Base-by-base conservation (phyloP, 805 yeast species). In the Torulaspora franciscae region DNA sequence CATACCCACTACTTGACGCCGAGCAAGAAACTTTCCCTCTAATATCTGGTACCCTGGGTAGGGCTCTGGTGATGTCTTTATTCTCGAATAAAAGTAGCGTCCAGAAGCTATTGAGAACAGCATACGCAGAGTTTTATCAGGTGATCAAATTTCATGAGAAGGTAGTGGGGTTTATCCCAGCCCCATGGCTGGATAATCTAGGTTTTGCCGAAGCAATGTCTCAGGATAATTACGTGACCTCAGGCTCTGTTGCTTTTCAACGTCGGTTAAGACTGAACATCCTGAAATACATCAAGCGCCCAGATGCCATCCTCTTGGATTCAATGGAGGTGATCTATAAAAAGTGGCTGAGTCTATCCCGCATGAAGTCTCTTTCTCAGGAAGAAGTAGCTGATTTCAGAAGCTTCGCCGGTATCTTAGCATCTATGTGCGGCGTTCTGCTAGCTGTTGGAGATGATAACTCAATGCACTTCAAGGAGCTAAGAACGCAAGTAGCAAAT, bases 361-460 rank as follows among this genome's bases (percentile, higher is more conserved):
- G 46, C 15, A 51, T 29, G 4, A 52, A 48, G 14, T 56, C 54
- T 24, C 28, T 52, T 14, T 55, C 62, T 40, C 48, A 66, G 54
- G 54, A 73, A 55, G 66, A 77, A 61, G 47, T 64, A 36, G 54
- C 68, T 7, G 74, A 79, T 22, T 79, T 80, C 62, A 70, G 84
- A 54, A 83, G 81, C 56, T 81, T 75, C 57, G 80, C 88, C 2
- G 93, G 91, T 7, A 80, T 82, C 48, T 62, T 86, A 48, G 86
- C 88, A 2, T 77, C 88, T 0, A 67, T 83, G 0, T 76, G 86
- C 40, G 88, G 95, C 35, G 72, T 81, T 11, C 75, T 83, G 45
- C 58, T 82, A 43, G 50, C 56, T 40, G 47, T 62, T 26, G 64
- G 61, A 38, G 57, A 49, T 25, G 54, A 48, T 6, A 42, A 37